Evolutionary conservation across 441 rosid species (phyloP).

Genomic region (Cnidoscolus chayamansa): DNA sequence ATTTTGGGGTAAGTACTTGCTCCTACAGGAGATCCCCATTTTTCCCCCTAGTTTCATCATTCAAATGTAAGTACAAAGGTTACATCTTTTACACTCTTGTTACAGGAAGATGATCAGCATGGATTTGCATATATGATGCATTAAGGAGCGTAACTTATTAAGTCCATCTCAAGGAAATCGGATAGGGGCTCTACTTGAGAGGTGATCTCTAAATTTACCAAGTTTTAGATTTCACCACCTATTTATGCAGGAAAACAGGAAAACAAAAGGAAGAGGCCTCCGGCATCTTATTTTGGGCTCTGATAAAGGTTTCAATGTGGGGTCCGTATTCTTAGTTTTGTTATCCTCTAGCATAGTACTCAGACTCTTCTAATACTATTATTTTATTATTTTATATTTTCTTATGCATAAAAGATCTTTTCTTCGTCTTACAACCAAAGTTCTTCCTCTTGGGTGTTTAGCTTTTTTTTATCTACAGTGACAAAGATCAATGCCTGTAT

Average conservation of each 20-base stretch:
- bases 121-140: not conserved
- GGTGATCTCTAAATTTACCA: not conserved
- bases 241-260: not conserved
- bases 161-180: not conserved
- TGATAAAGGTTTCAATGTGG: too few species aligned
- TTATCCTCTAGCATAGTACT: not conserved
- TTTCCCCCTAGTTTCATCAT: not conserved
- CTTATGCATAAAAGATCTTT: not conserved
- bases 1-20: conserved; percentile 24
- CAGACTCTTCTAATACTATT: not conserved
- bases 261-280: not conserved
- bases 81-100: not conserved
- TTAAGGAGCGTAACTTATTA: not conserved
- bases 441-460: not conserved
- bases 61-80: not conserved
- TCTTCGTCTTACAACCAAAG: not conserved
- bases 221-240: not conserved
- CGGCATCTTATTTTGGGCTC: too few species aligned
- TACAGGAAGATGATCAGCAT: not conserved
- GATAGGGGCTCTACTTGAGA: not conserved
- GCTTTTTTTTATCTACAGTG: too few species aligned
- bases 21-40: not conserved
- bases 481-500: too few species aligned
- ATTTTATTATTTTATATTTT: not conserved
- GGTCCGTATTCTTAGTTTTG: not conserved